Conservation (phyloP, 768 basidiomycete genomes). For the Psilocybe subaeruginosa region DNA sequence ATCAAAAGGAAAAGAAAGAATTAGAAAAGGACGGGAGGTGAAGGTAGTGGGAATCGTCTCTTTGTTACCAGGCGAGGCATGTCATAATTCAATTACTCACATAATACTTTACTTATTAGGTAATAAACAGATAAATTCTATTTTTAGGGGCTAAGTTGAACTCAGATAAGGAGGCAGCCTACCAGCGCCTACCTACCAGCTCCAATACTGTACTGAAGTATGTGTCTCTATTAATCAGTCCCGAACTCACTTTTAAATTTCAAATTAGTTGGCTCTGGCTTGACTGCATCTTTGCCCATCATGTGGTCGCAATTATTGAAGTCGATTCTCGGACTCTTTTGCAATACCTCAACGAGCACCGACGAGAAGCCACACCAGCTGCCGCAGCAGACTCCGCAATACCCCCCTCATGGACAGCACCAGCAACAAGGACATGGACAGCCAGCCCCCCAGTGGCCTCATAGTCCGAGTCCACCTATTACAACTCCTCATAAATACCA, state of each 20-base stretch:
- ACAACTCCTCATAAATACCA: conserved; percentile 8
- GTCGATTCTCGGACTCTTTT: conserved; percentile 31
- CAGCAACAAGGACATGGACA: not conserved
- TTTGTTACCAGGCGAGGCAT: conserved; percentile 5
- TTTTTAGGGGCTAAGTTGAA: not conserved
- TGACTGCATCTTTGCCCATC: not conserved
- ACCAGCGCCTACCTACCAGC: no score
- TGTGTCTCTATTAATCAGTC: no score
- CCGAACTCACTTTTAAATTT: no score
- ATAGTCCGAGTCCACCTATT: not conserved
- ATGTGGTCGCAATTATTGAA: conserved; percentile 34
- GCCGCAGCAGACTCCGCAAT: not conserved
- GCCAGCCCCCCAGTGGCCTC: conserved; percentile 1
- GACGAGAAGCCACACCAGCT: not conserved
- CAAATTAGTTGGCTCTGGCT: no score
- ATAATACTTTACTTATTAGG: not conserved
- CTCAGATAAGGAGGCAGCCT: no score
- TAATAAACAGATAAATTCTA: not conserved
- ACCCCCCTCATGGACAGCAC: not conserved
- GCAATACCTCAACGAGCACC: conserved; percentile 17
- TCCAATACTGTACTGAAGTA: no score
- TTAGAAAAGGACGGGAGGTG: conserved; percentile 12
- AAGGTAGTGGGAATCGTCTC: conserved; percentile 5
- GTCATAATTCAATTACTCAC: not conserved
- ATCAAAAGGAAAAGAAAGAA: conserved; percentile 15